phyloP scores from a whole-genome alignment of 1,284 basidiomycete species.

The Moniliophthora roreri region DNA sequence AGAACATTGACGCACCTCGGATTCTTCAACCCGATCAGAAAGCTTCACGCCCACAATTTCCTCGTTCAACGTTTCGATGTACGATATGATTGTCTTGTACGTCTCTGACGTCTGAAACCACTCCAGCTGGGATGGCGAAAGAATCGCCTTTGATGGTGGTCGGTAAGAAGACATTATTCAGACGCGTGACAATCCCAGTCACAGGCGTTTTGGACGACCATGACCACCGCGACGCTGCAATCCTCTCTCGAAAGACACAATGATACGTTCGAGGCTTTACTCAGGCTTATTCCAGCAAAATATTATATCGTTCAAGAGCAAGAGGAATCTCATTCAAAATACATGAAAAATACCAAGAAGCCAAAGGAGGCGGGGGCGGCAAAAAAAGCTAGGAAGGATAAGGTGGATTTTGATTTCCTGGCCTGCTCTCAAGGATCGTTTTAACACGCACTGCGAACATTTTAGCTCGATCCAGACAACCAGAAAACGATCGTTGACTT shows the following conservation, averaged over 20 bases:
- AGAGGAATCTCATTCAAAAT: conserved; percentile 74
- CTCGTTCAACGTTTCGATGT: conserved; percentile 79
- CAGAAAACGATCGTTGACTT: conserved; percentile 81
- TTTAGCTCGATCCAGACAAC: conserved; percentile 87
- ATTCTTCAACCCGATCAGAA: conserved; percentile 57
- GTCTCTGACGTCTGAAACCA: conserved; percentile 82
- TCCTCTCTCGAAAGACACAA: conserved; percentile 82
- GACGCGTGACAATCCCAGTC: neutral
- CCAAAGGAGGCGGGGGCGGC: conserved; percentile 80
- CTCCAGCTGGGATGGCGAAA: conserved; percentile 77
- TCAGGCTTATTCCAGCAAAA: conserved; percentile 84
- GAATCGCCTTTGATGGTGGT: conserved; percentile 70
- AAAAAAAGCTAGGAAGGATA: conserved; percentile 81
- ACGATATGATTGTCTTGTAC: conserved; percentile 68
- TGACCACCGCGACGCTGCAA: conserved; percentile 43
- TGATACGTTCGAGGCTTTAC: conserved; percentile 75
- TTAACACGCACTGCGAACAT: neutral
- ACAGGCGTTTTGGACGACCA: neutral
- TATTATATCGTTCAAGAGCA: conserved; percentile 80
- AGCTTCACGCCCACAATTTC: conserved; percentile 79
- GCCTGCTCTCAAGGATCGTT: neutral
- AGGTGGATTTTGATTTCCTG: conserved; percentile 48
- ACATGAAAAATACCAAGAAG: conserved; percentile 89
- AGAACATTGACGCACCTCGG: conserved; percentile 47
- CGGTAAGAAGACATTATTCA: conserved; percentile 15